phyloP scores from a whole-genome alignment of 257 asterid genomes.

The Agastache rugosa region DNA sequence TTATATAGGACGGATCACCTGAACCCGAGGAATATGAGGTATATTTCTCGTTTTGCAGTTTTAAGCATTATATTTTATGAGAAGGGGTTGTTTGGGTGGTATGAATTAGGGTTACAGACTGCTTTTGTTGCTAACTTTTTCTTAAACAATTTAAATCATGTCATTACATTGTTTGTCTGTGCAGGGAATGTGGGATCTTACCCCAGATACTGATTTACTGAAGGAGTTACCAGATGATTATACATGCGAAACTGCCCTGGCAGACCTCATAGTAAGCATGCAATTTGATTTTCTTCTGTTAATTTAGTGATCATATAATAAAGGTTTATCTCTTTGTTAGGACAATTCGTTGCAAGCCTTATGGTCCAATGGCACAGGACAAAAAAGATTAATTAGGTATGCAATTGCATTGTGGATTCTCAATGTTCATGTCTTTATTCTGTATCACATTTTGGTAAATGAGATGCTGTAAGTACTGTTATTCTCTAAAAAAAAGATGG shows the following conservation, averaged over 20 bases:
- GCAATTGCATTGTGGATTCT: conserved; percentile 11
- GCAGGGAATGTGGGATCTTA: conserved; percentile 91
- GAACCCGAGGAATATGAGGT: conserved; percentile 66
- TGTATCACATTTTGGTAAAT: conserved; percentile 13
- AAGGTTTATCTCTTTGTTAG: conserved; percentile 44
- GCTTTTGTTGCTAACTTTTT: conserved; percentile 12
- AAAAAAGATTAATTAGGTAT: conserved; percentile 64
- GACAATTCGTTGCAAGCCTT: conserved; percentile 86
- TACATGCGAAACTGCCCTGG: conserved; percentile 75
- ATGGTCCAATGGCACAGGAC: conserved; percentile 53
- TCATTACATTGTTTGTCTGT: conserved; percentile 20
- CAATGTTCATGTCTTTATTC: conserved; percentile 3
- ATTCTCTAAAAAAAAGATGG: neutral
- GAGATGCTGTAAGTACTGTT: conserved; percentile 8
- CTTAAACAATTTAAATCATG: conserved; percentile 6
- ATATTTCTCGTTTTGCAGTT: conserved; percentile 20
- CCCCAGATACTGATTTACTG: conserved; percentile 71
- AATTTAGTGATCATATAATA: conserved; percentile 14
- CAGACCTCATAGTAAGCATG: conserved; percentile 72
- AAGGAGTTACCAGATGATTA: conserved; percentile 74
- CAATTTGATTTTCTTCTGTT: conserved; percentile 14
- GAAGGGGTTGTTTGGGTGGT: neutral
- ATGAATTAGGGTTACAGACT: neutral
- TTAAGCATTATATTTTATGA: neutral
- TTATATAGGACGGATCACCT: conserved; percentile 67